Base-by-base conservation (phyloP, 805 yeast species). In the Yarrowia keelungensis region DNA sequence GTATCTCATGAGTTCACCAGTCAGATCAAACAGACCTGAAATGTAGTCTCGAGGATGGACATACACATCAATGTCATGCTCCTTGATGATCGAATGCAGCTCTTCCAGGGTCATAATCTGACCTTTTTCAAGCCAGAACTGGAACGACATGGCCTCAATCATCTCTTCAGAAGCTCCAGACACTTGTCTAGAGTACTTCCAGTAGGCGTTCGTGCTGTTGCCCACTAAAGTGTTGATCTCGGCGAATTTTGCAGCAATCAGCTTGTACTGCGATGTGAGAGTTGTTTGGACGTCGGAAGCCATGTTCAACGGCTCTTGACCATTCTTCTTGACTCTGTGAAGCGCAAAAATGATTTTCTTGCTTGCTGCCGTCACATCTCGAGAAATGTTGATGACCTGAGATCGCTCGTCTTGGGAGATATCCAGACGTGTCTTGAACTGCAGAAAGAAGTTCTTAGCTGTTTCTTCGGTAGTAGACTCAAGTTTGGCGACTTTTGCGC, bases 1-100 rank as follows among this genome's bases (percentile, higher is more conserved):
- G 67, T 76, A 78, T 39, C 82, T 70, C 83, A 81, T 81, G 14
- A 81, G 74, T 67, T 81, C 83, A 0, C 83, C 83, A 0, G 83
- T 79, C 59, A 79, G 69, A 69, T 81, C 83, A 69, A 81, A 75
- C n/a, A 80, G 62, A 0, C 83, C 83, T 74, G 81, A 75, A 38
- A 80, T 71, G 70, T 77, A 81, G 71, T 81, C 83, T 14, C 75
- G 77, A 26, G 65, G 66, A 11, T 74, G 46, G 7, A 76, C 69
- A 12, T 70, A 49, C 32, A 64, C 45, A 32, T 46, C 61, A 22
- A 66, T 67, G 22, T 41, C 11, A 8, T 32, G 51, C 12, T 41
- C 32, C n/a, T 43, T 42, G 62, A 65, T 19, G 16, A 50, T 16
- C n/a, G 9, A 16, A 16, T 61, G 45, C 36, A 71, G 62, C 43